Percentiles rank a stretch among this genome's conserved stretches.
Conservation (phyloP, 1,284 basidiomycete genomes). For the Moesziomyces globuligerus region DNA sequence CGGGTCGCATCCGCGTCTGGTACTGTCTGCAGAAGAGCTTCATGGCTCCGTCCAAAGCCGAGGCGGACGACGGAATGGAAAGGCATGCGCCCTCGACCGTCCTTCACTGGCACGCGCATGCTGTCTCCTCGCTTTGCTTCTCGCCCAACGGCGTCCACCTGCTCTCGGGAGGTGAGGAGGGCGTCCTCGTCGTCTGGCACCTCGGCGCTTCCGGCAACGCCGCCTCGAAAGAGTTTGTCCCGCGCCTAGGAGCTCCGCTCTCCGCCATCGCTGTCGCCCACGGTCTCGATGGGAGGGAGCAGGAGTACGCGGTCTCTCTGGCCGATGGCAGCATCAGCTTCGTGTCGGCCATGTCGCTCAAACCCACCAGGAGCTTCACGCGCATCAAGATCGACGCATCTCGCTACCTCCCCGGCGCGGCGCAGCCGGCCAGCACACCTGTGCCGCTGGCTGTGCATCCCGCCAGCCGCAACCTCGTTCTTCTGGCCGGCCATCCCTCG, state of each 20-base stretch:
- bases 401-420: constrained; percentile 37
- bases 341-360: constrained; percentile 78
- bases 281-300: constrained; percentile 71
- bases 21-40: constrained; percentile 75
- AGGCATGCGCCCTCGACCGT: constrained; percentile 77
- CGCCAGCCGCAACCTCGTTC: constrained; percentile 70
- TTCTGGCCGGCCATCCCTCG: constrained; percentile 93
- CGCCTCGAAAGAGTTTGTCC: constrained; percentile 74
- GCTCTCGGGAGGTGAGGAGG: constrained; percentile 93
- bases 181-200: constrained; percentile 90
- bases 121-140: constrained; percentile 88
- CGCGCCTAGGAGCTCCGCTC: constrained; percentile 86
- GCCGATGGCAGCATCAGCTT: constrained; percentile 85
- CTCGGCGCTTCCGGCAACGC: constrained; percentile 70
- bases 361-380: constrained; percentile 79
- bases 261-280: constrained; percentile 74
- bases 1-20: constrained; percentile 88
- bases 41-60: constrained; percentile 46
- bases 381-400: constrained; percentile 75
- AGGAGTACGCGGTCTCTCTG: constrained; percentile 86
- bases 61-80: constrained; percentile 34
- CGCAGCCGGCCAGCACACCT: constrained; percentile 11
- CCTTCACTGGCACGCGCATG: constrained; percentile 96
- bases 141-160: constrained; percentile 91
- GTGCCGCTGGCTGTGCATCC: constrained; percentile 61